phyloP scores from a whole-genome alignment of 176 grass and related monocot species.

The Coix lacrymajobi region DNA sequence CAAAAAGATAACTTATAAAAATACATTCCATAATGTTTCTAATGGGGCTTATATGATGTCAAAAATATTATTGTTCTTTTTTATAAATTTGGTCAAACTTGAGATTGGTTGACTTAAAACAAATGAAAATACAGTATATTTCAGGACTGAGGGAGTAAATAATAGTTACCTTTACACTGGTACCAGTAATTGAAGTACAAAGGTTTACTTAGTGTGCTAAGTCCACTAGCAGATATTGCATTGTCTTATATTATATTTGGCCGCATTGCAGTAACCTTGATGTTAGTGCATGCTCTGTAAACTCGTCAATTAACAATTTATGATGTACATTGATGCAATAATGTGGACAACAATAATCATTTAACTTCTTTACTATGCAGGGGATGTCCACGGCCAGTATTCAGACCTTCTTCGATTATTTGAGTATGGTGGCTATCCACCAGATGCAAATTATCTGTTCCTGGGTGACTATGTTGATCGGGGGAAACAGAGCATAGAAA shows the following conservation, averaged over 20 bases:
- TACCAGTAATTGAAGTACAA: not conserved
- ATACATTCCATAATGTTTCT: no score
- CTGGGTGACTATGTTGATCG: constrained; percentile 68
- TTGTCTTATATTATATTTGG: not conserved
- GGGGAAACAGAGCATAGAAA: constrained; percentile 74
- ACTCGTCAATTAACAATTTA: constrained; percentile 5
- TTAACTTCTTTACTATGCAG: constrained; percentile 29
- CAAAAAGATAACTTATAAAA: no score
- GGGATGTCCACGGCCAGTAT: constrained; percentile 71
- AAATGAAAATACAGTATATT: not conserved
- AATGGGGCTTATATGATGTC: no score
- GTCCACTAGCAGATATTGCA: not conserved
- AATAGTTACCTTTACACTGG: not conserved
- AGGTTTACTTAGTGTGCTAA: not conserved
- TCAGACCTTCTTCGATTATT: constrained; percentile 76
- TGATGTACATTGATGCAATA: not conserved
- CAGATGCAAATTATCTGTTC: constrained; percentile 67
- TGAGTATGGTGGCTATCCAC: constrained; percentile 66
- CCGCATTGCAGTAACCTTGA: not conserved
- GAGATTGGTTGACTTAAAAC: not conserved
- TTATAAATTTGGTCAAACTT: not conserved
- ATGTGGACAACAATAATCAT: not conserved
- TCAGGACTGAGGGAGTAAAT: not conserved
- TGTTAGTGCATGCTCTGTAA: not conserved
- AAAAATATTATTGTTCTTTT: no score